Base-by-base conservation (phyloP, 257 asterid species). In the Primulina huaijiensis region DNA sequence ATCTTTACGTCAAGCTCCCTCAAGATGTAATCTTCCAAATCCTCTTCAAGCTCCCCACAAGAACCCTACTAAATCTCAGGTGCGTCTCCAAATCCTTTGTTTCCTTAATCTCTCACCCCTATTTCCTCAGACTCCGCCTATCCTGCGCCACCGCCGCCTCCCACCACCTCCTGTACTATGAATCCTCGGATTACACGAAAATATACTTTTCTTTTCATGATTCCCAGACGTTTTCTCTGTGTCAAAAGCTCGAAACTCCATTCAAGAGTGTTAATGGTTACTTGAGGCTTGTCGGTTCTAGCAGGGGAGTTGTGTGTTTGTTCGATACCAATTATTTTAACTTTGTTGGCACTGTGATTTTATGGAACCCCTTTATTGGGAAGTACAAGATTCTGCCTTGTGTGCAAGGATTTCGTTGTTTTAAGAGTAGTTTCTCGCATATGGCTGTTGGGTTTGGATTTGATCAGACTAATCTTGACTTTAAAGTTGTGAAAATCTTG, bases 301-400 rank as follows among this genome's bases (percentile, higher is more conserved):
- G 33, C 59, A 64, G 76, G 16, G 86, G 86, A 1, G 38, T 72
- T 6, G 25, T 79, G 5, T 82, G 84, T 30, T 66, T 79, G 67
- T 82, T 76, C 30, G 86, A 82, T 21, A 82, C 80, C 8, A 79
- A 65, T 70, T 79, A 76, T 46, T 79, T 73, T 20, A 79, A 71
- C 11, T 74, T 30, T 62, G 68, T 76, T 19, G 84, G 87, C 5
- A 71, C 72, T 19, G 57, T 79, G 68, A 72, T 82, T 64, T 29
- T 82, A 1, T 82, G 84, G 87, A 82, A 81, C 46, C 85, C 85
- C 62, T 68, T 72, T 62, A 69, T 78, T 46, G 78, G 82, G 5
- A 81, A 65, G 59, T 72, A 75, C 63, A 72, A 61, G 72, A 68
- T 81, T 60, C 69, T 78, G 11, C 76, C 76, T 7, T 3, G 7